These are phyloP conservation scores for Fusarium proliferatum DNA, from an alignment of 2,329 filamentous ascomycete genomes.

Conservation along the genomic window DNA sequence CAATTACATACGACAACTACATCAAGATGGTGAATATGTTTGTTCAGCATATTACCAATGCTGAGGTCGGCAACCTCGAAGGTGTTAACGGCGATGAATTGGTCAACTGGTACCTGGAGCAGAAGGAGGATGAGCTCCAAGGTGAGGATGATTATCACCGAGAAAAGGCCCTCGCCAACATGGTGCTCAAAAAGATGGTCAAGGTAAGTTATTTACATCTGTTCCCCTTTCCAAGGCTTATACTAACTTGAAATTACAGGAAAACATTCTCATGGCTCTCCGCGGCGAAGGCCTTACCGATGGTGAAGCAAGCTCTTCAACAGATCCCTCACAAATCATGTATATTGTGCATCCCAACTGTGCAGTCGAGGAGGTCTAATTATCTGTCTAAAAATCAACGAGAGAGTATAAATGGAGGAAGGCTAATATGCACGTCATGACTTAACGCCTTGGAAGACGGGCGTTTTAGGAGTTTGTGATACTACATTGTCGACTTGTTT, in stretches of 20 bases:
- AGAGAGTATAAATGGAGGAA: background rate
- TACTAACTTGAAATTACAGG: conserved; percentile 65
- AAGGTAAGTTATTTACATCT: conserved; percentile 71
- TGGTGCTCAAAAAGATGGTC: conserved; percentile 95
- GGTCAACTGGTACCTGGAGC: conserved; percentile 90
- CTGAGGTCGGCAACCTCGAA: conserved; percentile 80
- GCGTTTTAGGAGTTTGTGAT: conserved; percentile 39
- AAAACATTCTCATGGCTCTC: conserved; percentile 88
- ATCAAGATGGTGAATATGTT: conserved; percentile 89
- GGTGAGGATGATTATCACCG: conserved; percentile 83
- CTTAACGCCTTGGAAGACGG: conserved; percentile 30
- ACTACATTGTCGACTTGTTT: conserved; percentile 9
- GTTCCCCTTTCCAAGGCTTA: conserved; percentile 2
- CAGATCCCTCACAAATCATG: conserved; percentile 60
- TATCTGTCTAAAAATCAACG: background rate
- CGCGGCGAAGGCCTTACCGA: conserved; percentile 69
- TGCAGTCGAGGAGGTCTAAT: conserved; percentile 74
- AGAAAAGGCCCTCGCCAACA: conserved; percentile 78
- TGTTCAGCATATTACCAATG: conserved; percentile 83
- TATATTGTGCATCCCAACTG: conserved; percentile 97
- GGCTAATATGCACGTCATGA: conserved; percentile 21
- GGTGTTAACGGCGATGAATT: conserved; percentile 87
- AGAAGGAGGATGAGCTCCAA: conserved; percentile 84
- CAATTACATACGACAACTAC: conserved; percentile 96
- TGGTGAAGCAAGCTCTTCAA: conserved; percentile 57